A percentile compares a stretch with the other conserved stretches of the same genome.
These are phyloP conservation scores for Senecio squalidus DNA, from an alignment of 140 eudicot genomes.

Conservation along the genomic window DNA sequence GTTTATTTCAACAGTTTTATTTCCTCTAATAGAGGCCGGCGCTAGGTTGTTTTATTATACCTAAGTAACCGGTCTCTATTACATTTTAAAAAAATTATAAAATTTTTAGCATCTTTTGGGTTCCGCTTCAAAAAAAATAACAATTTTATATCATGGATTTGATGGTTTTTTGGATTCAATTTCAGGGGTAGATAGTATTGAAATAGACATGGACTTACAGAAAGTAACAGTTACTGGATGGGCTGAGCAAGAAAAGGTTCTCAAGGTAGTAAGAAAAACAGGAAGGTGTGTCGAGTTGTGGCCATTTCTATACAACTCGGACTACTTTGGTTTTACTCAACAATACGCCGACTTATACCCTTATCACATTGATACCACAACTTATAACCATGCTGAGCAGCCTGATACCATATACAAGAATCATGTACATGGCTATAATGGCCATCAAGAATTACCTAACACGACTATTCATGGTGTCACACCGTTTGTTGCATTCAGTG, in stretches of 20 bases:
- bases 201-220: slow-evolving; percentile 49
- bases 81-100: too few species aligned
- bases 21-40: too few species aligned
- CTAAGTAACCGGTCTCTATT: too few species aligned
- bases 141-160: background rate
- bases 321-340: slow-evolving; percentile 20
- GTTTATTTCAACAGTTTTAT: too few species aligned
- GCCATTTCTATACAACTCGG: slow-evolving; percentile 35
- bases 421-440: slow-evolving; percentile 20
- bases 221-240: slow-evolving; percentile 61
- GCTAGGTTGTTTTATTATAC: too few species aligned
- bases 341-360: slow-evolving; percentile 12
- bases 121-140: too few species aligned
- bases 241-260: slow-evolving; percentile 35
- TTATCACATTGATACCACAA: slow-evolving; percentile 12
- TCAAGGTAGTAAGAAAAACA: slow-evolving; percentile 31
- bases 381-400: background rate
- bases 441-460: slow-evolving; percentile 18
- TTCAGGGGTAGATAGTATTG: slow-evolving; percentile 45
- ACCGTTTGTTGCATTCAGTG: background rate
- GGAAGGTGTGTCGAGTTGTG: slow-evolving; percentile 44
- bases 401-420: slow-evolving; percentile 3
- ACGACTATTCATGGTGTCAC: background rate
- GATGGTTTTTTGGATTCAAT: background rate
- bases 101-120: too few species aligned